Evolutionary conservation across 768 basidiomycete species (phyloP).

Genomic region (Trametes cubensis): DNA sequence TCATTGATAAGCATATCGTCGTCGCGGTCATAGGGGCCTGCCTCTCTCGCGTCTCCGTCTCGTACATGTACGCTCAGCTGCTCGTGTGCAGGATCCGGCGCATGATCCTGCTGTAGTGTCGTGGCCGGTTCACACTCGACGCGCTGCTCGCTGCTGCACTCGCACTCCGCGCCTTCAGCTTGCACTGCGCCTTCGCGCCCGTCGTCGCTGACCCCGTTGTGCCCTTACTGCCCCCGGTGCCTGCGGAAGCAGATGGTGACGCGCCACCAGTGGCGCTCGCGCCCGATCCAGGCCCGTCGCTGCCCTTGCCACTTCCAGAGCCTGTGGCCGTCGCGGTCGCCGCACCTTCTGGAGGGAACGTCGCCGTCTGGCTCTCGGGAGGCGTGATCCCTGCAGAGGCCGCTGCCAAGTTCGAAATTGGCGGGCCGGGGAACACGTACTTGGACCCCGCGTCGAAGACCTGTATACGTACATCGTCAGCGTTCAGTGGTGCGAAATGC

Average conservation of each 20-base stretch:
- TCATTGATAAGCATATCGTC: conserved; percentile 1
- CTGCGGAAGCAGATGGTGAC: conserved; percentile 14
- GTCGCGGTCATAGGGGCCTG: conserved; percentile 16
- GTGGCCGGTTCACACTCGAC: conserved; percentile 4
- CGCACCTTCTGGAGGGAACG: conserved; percentile 26
- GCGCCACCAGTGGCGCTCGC: conserved; percentile 8
- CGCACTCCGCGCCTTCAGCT: conserved; percentile 15
- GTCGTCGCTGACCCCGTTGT: not conserved
- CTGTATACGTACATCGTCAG: conserved; percentile 5
- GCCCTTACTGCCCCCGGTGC: not conserved
- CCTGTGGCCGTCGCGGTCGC: conserved; percentile 7
- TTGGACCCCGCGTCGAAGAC: conserved; percentile 30
- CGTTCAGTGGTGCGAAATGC: not conserved
- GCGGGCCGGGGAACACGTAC: conserved; percentile 36
- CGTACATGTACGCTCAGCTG: not conserved
- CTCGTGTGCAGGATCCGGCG: conserved; percentile 24
- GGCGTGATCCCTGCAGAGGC: conserved; percentile 18
- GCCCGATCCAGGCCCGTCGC: conserved; percentile 2
- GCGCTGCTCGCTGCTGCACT: not conserved
- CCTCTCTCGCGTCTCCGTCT: not conserved
- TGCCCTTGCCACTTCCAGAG: not conserved
- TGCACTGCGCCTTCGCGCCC: conserved; percentile 19
- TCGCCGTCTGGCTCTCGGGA: conserved; percentile 13
- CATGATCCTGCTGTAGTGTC: conserved; percentile 26
- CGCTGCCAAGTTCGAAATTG: conserved; percentile 31